These are phyloP conservation scores for Populus tremula DNA, from an alignment of 345 rosid species.

Conservation along the genomic window DNA sequence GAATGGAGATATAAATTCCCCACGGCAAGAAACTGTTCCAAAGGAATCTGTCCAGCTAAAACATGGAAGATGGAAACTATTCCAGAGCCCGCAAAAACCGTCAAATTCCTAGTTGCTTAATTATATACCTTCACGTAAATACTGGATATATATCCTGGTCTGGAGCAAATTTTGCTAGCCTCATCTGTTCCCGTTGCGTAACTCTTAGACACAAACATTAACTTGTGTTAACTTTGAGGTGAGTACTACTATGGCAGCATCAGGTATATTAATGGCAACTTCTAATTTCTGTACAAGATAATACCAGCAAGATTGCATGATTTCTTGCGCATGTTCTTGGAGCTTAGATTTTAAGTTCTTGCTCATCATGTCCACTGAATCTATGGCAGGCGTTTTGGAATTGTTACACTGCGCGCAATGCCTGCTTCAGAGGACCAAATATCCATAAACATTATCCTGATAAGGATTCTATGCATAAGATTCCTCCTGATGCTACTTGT, in stretches of 20 bases:
- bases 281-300: background rate
- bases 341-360: background rate
- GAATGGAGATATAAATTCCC: background rate
- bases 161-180: background rate
- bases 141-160: background rate
- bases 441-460: background rate
- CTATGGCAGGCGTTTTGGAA: background rate
- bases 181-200: background rate
- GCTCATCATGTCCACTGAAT: background rate
- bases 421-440: background rate
- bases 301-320: background rate
- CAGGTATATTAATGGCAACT: background rate
- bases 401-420: background rate
- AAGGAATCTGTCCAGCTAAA: background rate
- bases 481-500: background rate
- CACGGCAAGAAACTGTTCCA: background rate
- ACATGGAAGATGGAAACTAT: constrained; percentile 1
- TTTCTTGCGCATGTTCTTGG: background rate
- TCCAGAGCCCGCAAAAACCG: background rate
- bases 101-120: background rate
- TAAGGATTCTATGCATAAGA: background rate
- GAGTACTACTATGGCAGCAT: background rate
- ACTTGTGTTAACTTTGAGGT: background rate
- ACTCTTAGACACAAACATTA: background rate
- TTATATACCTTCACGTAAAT: background rate